phyloP scores from a whole-genome alignment of 2,329 filamentous ascomycete genomes.

The Fusarium nurragi region DNA sequence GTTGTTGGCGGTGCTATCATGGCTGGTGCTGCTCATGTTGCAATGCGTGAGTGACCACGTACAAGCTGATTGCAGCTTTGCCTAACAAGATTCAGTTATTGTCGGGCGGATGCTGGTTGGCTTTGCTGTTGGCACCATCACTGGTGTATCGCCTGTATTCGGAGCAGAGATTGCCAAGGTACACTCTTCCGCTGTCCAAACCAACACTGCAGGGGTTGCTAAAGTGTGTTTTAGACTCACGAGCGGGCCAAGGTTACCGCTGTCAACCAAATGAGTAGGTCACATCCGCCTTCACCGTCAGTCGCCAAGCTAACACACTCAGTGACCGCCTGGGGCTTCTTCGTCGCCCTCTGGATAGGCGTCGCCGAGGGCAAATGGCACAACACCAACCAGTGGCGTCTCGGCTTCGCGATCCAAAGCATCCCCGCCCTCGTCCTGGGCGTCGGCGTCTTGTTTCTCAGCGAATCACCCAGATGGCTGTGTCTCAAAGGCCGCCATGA shows the following conservation, averaged over 20 bases:
- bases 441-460: conserved; percentile 48
- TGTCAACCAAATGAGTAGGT: conserved; percentile 54
- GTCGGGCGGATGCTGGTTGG: conserved; percentile 52
- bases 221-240: conserved; percentile 39
- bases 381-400: conserved; percentile 51
- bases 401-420: conserved; percentile 51
- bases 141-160: conserved; percentile 53
- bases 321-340: conserved; percentile 55
- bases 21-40: conserved; percentile 53
- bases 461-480: conserved; percentile 51
- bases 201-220: background rate
- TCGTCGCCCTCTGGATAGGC: conserved; percentile 53
- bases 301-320: background rate
- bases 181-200: background rate
- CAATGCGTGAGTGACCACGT: conserved; percentile 48
- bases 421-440: conserved; percentile 50
- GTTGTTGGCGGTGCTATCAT: conserved; percentile 52
- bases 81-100: conserved; percentile 44
- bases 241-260: conserved; percentile 54
- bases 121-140: conserved; percentile 54
- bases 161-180: conserved; percentile 55
- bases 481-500: conserved; percentile 50
- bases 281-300: fast-evolving
- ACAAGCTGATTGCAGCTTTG: fast-evolving
- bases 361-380: conserved; percentile 53